Conservation (phyloP, 768 basidiomycete genomes). For the Lactarius tabidus region DNA sequence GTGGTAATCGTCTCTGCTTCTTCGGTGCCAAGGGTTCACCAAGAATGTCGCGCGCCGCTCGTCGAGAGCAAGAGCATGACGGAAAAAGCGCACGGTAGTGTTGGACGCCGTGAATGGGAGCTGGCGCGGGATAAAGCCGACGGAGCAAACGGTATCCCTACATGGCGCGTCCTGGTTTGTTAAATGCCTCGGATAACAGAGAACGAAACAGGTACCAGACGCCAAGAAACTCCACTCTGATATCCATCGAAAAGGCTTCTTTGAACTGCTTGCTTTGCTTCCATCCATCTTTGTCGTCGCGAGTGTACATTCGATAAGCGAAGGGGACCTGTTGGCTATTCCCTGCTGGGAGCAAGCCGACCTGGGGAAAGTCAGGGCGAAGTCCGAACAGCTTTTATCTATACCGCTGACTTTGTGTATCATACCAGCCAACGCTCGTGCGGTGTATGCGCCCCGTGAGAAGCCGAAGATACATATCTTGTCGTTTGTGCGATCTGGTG, state of each 20-base stretch:
- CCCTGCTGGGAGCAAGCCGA: constrained; percentile 64
- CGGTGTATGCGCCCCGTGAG: constrained; percentile 70
- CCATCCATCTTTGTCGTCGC: constrained; percentile 57
- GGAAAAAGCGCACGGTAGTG: constrained; percentile 56
- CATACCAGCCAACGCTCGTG: constrained; percentile 72
- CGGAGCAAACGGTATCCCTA: constrained; percentile 71
- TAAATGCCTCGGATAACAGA: neutral
- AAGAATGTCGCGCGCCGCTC: constrained; percentile 61
- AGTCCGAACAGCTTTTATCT: too few relatives aligned
- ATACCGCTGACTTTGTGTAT: constrained; percentile 49
- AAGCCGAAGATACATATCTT: constrained; percentile 80
- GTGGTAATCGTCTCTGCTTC: constrained; percentile 35
- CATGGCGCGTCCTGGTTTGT: constrained; percentile 15
- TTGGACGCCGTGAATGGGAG: constrained; percentile 67
- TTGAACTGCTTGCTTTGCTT: constrained; percentile 64
- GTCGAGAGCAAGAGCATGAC: constrained; percentile 68
- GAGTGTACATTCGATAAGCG: constrained; percentile 69
- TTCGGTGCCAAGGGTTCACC: constrained; percentile 29
- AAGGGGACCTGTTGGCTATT: constrained; percentile 78
- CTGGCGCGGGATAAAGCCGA: constrained; percentile 61
- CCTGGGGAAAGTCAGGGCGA: constrained; percentile 34
- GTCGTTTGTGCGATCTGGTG: constrained; percentile 57
- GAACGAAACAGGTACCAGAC: constrained; percentile 48
- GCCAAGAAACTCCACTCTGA: constrained; percentile 68
- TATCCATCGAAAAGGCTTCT: constrained; percentile 69